phyloP scores from a whole-genome alignment of 164 flowering plant genomes.

The Magnolia changhungtana region DNA sequence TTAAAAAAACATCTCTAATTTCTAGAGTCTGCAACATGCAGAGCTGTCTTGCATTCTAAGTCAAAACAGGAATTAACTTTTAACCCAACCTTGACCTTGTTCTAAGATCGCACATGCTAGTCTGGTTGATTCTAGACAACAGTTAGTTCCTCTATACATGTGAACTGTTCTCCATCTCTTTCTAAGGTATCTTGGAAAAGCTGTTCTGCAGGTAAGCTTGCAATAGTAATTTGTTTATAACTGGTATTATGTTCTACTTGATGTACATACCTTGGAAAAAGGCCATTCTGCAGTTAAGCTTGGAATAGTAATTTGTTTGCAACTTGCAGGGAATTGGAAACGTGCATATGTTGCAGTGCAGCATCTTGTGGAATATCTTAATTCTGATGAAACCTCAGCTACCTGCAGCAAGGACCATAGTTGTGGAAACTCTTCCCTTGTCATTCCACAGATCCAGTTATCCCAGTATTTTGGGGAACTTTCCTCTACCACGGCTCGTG shows the following conservation, averaged over 20 bases:
- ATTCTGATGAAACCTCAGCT: constrained; percentile 27
- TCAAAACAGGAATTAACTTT: no score
- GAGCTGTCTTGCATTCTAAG: no score
- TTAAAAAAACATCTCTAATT: no score
- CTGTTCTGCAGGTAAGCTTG: background rate
- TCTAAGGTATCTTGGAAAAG: background rate
- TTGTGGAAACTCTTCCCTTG: constrained; percentile 17
- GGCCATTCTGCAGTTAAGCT: background rate
- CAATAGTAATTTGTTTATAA: background rate
- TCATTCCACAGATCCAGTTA: constrained; percentile 50
- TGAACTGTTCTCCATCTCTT: no score
- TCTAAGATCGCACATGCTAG: no score
- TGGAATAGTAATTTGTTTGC: background rate
- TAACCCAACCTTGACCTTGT: no score
- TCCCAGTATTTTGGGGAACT: constrained; percentile 59
- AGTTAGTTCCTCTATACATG: no score
- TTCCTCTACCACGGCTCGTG: constrained; percentile 22
- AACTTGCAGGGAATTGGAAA: constrained; percentile 72
- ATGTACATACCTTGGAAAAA: background rate
- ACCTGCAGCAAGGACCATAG: constrained; percentile 14
- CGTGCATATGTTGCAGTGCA: constrained; percentile 64
- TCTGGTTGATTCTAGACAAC: no score
- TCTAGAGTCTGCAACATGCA: no score
- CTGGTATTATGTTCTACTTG: background rate
- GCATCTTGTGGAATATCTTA: constrained; percentile 59